Evolutionary conservation across 768 basidiomycete genomes (phyloP), one percentile per base, ranked within the genome.

Genomic region (Termitomyces sp.): DNA sequence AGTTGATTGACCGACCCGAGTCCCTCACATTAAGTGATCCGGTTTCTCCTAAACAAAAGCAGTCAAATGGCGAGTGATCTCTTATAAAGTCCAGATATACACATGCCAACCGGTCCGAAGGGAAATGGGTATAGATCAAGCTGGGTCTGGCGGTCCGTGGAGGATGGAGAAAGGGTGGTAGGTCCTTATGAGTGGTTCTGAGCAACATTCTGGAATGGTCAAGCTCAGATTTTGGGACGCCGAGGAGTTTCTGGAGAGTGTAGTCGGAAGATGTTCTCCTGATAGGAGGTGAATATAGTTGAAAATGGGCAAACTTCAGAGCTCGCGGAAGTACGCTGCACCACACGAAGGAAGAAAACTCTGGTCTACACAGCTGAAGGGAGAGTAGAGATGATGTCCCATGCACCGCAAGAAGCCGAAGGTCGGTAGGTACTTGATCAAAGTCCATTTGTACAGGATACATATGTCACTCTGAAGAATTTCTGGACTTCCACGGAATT

Each of bases 401-500:
- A 33, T 53, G 51, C 26, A 58, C 52, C 57, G 57, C 52, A 58
- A 58, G n/a, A 32, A 51, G 56, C 56, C 56, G 56, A 57, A n/a
- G 14, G 51, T 57, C 33, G 56, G 44, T 20, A 49, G 38, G 33
- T 38, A 32, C 26, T 22, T 3, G 33, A n/a, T 51, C 28, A 10
- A 51, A 35, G 13, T 24, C 50, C 35, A 51, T 24, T 35, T 52
- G 13, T 33, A 6, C 49, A 35, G 50, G 24, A 13, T 26, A 13
- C 35, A 26, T 22, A 22, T 24, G 26, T 38, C 26, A 26, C 26
- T 26, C 26, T 26, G 26, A 52, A 26, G 36, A 11, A 14, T 38
- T 20, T 30, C 11, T 41, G 36, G 28, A 11, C 18, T 40, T 52
- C 24, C 0, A 2, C 24, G 14, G 36, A 28, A 24, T 10, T 13